Conservation (phyloP, 108 stramenopile species). For the Nitzschia sp. region DNA sequence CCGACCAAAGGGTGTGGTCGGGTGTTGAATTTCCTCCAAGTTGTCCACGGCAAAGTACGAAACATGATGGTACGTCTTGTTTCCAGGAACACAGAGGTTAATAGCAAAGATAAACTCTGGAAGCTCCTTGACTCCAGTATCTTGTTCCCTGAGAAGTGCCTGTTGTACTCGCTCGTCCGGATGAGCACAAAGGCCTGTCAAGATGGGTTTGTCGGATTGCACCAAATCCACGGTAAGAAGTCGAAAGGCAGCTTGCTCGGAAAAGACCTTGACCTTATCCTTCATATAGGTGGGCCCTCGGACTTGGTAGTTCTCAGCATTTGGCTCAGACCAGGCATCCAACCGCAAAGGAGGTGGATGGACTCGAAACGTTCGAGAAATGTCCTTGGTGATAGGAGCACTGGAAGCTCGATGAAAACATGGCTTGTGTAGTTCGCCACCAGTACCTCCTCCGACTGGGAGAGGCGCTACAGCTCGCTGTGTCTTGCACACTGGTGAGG, state of each 20-base stretch:
- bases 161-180: slow-evolving; percentile 81
- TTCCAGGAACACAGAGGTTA: slow-evolving; percentile 69
- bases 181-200: slow-evolving; percentile 78
- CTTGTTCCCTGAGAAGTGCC: slow-evolving; percentile 52
- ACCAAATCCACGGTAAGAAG: slow-evolving; percentile 83
- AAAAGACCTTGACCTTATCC: slow-evolving; percentile 64
- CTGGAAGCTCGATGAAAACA: slow-evolving; percentile 7
- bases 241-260: slow-evolving; percentile 69
- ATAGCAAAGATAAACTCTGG: slow-evolving; percentile 76
- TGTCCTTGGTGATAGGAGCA: slow-evolving; percentile 1
- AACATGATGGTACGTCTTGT: slow-evolving; percentile 62
- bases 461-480: slow-evolving; percentile 8
- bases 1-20: slow-evolving; percentile 57
- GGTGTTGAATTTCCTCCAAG: slow-evolving; percentile 41
- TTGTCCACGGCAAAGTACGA: slow-evolving; percentile 78
- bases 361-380: slow-evolving; percentile 2
- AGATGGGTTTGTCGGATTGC: slow-evolving; percentile 53
- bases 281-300: slow-evolving; percentile 75
- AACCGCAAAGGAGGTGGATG: slow-evolving; percentile 34
- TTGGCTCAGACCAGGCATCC: slow-evolving; percentile 77
- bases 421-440: not conserved
- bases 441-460: not conserved
- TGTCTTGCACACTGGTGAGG: not conserved
- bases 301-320: slow-evolving; percentile 72
- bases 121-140: slow-evolving; percentile 46